Base-by-base conservation (phyloP, 1,284 basidiomycete genomes). In the Leccinum pachyderme region DNA sequence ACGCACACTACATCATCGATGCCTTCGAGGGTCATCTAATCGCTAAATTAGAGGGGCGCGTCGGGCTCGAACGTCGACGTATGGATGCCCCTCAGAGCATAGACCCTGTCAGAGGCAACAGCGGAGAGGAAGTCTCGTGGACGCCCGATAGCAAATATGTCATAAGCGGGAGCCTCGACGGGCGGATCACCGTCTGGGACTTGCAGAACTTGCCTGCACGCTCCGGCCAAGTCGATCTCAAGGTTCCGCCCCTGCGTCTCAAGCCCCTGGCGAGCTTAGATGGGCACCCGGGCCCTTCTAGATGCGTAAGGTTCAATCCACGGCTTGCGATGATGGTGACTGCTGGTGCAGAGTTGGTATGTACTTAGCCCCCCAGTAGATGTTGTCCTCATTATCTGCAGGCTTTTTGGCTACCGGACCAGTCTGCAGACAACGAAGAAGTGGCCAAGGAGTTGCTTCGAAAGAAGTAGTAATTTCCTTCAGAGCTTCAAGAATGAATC, bases 1-100 rank as follows among this genome's bases (percentile, higher is more conserved):
- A 91, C 65, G 89, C 89, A 3, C 97, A 99, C 72, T 99, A 98
- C 67, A 79, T 99, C 51, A 65, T 97, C 56, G 93, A 98, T 66
- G 87, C 93, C 0, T 97, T 89, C 69, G 87, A 92, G 55, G 91
- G 95, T 0, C 79, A 83, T 59, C 75, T 95, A 5, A 74, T 96
- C 7, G 90, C 87, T 5, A 89, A 94, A 64, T 76, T 98, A 13
- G 89, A 90, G 66, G 92, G 95, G 0, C 89, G 91, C 64, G 71
- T 79, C 7, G 93, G 91, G 1, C 72, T 96, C 22, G 93, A 93
- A 71, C 79, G 87, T 24, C 81, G 86, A 45, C 78, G 77, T 43
- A 69, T 81, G 49, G 78, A 75, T 43, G 73, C 77, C 1, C 81
- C 78, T 29, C 77, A 77, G 25, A 81, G 75, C 49, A 86, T 91